phyloP scores from a whole-genome alignment of 805 yeast genomes.

The Candida oleophila region DNA sequence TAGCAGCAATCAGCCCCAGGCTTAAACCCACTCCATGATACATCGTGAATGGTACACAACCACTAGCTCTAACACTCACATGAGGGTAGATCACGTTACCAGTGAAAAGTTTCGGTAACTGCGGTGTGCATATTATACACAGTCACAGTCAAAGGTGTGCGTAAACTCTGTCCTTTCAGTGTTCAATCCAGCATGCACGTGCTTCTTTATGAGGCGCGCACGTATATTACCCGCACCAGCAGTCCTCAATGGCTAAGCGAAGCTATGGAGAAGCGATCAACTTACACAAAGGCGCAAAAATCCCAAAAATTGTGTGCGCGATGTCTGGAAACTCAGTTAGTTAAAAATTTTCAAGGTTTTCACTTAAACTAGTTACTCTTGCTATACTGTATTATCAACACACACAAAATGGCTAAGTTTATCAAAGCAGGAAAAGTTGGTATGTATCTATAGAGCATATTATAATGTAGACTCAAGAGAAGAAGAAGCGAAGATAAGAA shows the following conservation, averaged over 20 bases:
- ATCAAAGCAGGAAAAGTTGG: conserved; percentile 99
- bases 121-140: conserved; percentile 2
- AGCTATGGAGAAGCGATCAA: neutral
- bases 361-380: conserved; percentile 15
- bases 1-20: too few species aligned
- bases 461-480: neutral
- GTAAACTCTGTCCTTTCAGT: neutral
- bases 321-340: neutral
- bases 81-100: neutral
- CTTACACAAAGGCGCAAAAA: conserved; percentile 5
- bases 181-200: conserved; percentile 1
- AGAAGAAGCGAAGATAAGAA: neutral
- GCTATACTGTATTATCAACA: conserved; percentile 22
- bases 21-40: too few species aligned
- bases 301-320: conserved; percentile 3
- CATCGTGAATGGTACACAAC: too few species aligned
- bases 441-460: conserved; percentile 46
- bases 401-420: conserved; percentile 87
- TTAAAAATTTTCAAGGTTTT: conserved; percentile 21
- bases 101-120: conserved; percentile 4
- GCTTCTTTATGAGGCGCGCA: neutral
- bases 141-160: conserved; percentile 3
- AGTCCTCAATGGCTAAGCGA: neutral
- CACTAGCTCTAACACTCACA: too few species aligned
- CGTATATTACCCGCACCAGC: neutral